Evolutionary conservation across 805 yeast genomes (phyloP), one percentile per base, ranked within the genome.

Genomic region (Monosporozyma servazzii): DNA sequence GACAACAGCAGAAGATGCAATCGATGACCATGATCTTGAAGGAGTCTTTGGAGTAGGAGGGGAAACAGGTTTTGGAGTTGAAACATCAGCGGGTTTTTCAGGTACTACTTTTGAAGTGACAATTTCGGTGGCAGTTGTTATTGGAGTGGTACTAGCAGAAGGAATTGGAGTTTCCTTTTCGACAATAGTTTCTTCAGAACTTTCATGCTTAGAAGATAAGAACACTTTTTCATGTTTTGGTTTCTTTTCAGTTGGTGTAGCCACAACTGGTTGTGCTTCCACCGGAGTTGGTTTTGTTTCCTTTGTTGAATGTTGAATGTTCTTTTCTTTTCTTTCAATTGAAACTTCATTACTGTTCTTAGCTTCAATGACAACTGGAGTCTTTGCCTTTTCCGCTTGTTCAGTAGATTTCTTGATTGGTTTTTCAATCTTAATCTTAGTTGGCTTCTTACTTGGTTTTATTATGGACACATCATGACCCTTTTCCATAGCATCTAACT

Each of bases 11-110:
- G 64, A 59, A 3, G 69, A 65, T 3, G 69, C 70, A 37, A 65
- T 60, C 4, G 69, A 63, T 6, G 70, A 65, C 68, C 70, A 66
- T 5, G 69, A 64, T 54, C 65, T 65, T 1, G 56, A 51, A 18
- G 51, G 50, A 10, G 57, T 40, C 48, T 56, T 45, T 11, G 51
- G 15, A 13, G 53, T 17, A 18, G 52, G 13, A n/a, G 57, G 49
- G 39, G 60, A 25, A 5, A 10, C 44, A 41, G 44, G 3, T 7
- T 33, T 33, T 48, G 54, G 50, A 39, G 55, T 25, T 46, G 13
- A 25, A 7, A 18, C 25, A 18, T 31, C 36, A 21, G 37, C 13
- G n/a, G 15, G 20, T 3, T 42, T 18, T 8, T 41, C 44, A 20
- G 25, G 13, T 6, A 15, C n/a, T 8, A 21, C 7, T 21, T 41